Percentiles rank a stretch among this genome's conserved stretches.
Evolutionary conservation across 345 rosid species (phyloP).

Genomic region (Geranium rotundifolium): DNA sequence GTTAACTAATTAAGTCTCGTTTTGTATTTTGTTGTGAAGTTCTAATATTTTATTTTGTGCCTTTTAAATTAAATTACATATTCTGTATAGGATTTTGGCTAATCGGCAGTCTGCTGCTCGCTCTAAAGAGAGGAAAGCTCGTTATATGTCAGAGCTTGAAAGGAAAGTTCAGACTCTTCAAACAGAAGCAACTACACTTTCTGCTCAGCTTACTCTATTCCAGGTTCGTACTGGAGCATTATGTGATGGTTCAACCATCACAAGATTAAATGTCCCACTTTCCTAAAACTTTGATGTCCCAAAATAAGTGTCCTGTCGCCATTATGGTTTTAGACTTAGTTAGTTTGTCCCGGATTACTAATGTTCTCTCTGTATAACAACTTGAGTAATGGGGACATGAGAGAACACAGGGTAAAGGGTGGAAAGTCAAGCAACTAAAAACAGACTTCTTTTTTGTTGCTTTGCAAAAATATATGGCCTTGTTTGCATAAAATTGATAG

Average conservation of each 20-base stretch:
- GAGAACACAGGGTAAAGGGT: too few relatives aligned
- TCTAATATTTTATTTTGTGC: not conserved
- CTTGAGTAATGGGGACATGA: too few relatives aligned
- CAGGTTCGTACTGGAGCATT: constrained; percentile 35
- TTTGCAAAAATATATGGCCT: not conserved
- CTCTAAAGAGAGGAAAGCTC: constrained; percentile 80
- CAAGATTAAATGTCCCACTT: too few relatives aligned
- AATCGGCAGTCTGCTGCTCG: constrained; percentile 91
- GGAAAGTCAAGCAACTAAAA: too few relatives aligned
- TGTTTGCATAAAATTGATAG: not conserved
- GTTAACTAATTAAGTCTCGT: too few relatives aligned
- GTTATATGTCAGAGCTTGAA: constrained; percentile 70
- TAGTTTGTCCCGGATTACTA: too few relatives aligned
- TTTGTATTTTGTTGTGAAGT: not conserved
- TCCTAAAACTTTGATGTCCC: too few relatives aligned
- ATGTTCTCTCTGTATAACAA: too few relatives aligned
- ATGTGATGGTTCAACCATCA: not conserved
- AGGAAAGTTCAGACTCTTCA: constrained; percentile 79
- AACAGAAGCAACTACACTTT: constrained; percentile 85
- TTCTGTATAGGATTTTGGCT: constrained; percentile 57
- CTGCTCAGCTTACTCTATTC: constrained; percentile 72
- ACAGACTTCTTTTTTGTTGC: not conserved
- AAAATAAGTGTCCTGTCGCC: too few relatives aligned
- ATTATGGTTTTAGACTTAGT: too few relatives aligned
- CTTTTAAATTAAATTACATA: not conserved